phyloP scores from a whole-genome alignment of 1,284 basidiomycete species.

The Coriolopsis trogii region DNA sequence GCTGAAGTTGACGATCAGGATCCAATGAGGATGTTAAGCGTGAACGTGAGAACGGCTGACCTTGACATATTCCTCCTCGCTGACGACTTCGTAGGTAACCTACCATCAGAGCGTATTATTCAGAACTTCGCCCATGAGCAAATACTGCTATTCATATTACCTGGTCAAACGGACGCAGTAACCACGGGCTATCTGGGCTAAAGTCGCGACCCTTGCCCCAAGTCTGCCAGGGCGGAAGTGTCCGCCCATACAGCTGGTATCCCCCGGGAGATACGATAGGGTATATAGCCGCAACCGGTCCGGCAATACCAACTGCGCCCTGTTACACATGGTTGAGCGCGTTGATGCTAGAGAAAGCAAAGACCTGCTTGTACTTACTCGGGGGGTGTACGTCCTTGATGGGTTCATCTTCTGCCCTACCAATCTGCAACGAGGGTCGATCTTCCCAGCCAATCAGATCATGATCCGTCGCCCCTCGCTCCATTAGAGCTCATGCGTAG shows the following conservation, averaged over 20 bases:
- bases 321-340: slow-evolving; percentile 25
- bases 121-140: neutral
- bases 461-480: neutral
- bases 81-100: slow-evolving; percentile 50
- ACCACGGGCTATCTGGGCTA: slow-evolving; percentile 53
- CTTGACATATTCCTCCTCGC: slow-evolving; percentile 48
- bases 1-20: slow-evolving; percentile 37
- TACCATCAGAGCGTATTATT: slow-evolving; percentile 23
- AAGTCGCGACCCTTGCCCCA: slow-evolving; percentile 61
- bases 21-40: too few relatives aligned
- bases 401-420: slow-evolving; percentile 71
- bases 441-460: slow-evolving; percentile 34
- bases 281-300: slow-evolving; percentile 65
- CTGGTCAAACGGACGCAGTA: slow-evolving; percentile 68
- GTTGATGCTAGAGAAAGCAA: neutral
- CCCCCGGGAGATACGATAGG: slow-evolving; percentile 69
- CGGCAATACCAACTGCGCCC: slow-evolving; percentile 69
- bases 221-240: slow-evolving; percentile 63
- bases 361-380: slow-evolving; percentile 38
- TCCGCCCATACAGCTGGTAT: slow-evolving; percentile 64
- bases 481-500: neutral
- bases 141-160: too few relatives aligned
- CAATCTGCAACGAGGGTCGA: slow-evolving; percentile 63
- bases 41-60: slow-evolving; percentile 30
- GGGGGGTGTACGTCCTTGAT: slow-evolving; percentile 60